Evolutionary conservation across 2,329 filamentous ascomycete species (phyloP), one percentile per base, ranked within the genome.

Genomic region (Macroventuria anomochaeta): DNA sequence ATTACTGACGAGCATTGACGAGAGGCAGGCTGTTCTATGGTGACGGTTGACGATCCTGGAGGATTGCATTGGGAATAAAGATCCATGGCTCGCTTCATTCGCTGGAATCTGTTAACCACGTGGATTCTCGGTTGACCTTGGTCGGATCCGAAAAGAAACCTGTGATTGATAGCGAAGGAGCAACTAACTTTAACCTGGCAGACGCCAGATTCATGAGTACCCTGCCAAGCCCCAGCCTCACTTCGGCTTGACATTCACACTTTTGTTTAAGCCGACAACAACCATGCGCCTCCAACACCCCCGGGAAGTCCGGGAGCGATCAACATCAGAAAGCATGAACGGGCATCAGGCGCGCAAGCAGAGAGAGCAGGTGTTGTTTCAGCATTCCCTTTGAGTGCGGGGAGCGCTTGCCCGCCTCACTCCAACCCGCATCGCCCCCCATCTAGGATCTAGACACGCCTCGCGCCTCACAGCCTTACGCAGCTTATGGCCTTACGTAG

Each of bases 391-490:
- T 37, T 13, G 23, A 34, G 31, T 25, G 47, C n/a, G 33, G 32
- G 29, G 32, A 26, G 23, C 39, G 32, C 32, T 21, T 17, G 33
- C 28, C 28, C 40, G 33, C 40, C 34, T 43, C 40, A 51, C 28
- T 37, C 20, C 33, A 18, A 18, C 13, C 39, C 40, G 13, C 28
- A 26, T 37, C 13, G n/a, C 18, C 13, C 36, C 10, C 21, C 17
- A 15, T 29, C 26, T 21, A 20, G n/a, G 20, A 13, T 34, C 48
- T 13, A 32, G 40, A 33, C 21, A 20, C 32, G 25, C 36, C 13
- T 25, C n/a, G 20, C 31, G 29, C 21, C 25, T 37, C 20, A 32
- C 40, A 51, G 40, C 40, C 40, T 44, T 51, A 17, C 29, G 17
- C 26, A 5, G 33, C 33, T 8, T 15, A 21, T 18, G n/a, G 26